Base-by-base conservation (phyloP, 1,284 basidiomycete species). In the Cutaneotrichosporon cutaneum region DNA sequence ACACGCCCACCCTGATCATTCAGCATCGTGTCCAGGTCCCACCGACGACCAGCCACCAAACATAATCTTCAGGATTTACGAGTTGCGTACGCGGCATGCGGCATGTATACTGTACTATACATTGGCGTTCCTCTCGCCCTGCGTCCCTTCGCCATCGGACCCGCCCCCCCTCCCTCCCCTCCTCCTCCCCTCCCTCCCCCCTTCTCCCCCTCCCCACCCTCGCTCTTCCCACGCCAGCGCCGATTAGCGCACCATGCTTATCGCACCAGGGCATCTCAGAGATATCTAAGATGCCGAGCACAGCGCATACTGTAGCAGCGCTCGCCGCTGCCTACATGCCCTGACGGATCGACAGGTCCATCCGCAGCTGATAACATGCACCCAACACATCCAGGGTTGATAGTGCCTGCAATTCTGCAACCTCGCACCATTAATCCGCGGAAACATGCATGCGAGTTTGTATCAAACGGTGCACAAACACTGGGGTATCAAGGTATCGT, bases 241-340 rank as follows among this genome's bases (percentile, higher is more conserved):
- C 4, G 24, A 47, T 47, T 47, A 47, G 45, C 45, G 45, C 45
- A 14, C 24, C 45, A 47, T 47, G 22, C 45, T 47, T 47, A 47
- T 47, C 45, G 13, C 45, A 3, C 22, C 22, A 14, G 22, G 45
- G 11, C 45, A 47, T 47, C 13, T 3, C 11, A 24, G 13, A 47
- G 9, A 24, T 47, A 22, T 22, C 24, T 47, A n/a, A 42, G 11
- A 42, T 42, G 18, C 18, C 39, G 3, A 36, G n/a, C n/a, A n/a
- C n/a, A n/a, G n/a, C n/a, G n/a, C n/a, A n/a, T n/a, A n/a, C n/a
- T n/a, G n/a, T n/a, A n/a, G n/a, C n/a, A n/a, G 16, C 2, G 14
- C 16, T 13, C 10, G 16, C 5, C 3, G 35, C 35, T 36, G 35
- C 35, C 16, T 36, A 36, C 16, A 8, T 36, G 35, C 35, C 35